Conservation (phyloP, 2,329 filamentous ascomycete genomes). For the Talaromyces sp. region DNA sequence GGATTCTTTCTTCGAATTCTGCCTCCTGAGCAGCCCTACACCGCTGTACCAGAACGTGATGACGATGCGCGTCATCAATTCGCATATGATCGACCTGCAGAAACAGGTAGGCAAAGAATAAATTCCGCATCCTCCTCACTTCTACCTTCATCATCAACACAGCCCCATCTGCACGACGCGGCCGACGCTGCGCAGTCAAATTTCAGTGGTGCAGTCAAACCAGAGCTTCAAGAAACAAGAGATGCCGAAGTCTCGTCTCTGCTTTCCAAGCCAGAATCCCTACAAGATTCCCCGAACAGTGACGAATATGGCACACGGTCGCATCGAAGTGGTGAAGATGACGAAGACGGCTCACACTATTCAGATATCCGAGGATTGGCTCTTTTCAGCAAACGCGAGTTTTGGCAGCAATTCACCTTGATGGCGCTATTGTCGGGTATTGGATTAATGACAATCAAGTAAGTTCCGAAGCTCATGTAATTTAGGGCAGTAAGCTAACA, state of each 20-base stretch:
- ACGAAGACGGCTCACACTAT: slow-evolving; percentile 68
- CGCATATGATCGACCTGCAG: slow-evolving; percentile 27
- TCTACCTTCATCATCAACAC: slow-evolving; percentile 33
- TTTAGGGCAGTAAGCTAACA: neutral
- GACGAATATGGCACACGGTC: slow-evolving; percentile 35
- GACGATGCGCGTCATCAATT: slow-evolving; percentile 15
- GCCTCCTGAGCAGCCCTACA: slow-evolving; percentile 52
- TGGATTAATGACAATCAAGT: slow-evolving; percentile 99
- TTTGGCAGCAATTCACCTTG: slow-evolving; percentile 86
- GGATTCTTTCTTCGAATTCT: slow-evolving; percentile 83
- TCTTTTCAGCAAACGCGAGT: slow-evolving; percentile 69
- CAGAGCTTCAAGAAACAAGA: slow-evolving; percentile 13
- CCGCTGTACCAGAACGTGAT: slow-evolving; percentile 39
- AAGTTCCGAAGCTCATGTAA: slow-evolving; percentile 34
- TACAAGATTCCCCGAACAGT: slow-evolving; percentile 50
- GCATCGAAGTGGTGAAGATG: slow-evolving; percentile 48
- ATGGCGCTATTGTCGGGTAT: slow-evolving; percentile 90
- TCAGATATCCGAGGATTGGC: slow-evolving; percentile 85
- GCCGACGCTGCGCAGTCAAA: slow-evolving; percentile 18
- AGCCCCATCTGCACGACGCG: slow-evolving; percentile 18
- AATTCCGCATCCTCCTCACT: slow-evolving; percentile 28
- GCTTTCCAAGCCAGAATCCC: slow-evolving; percentile 61
- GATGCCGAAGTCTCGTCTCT: slow-evolving; percentile 71
- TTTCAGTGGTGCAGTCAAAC: slow-evolving; percentile 6
- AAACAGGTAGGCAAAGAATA: slow-evolving; percentile 37